These are phyloP conservation scores for Stromatinia cepivora DNA, from an alignment of 2,329 filamentous ascomycete species.

Conservation along the genomic window DNA sequence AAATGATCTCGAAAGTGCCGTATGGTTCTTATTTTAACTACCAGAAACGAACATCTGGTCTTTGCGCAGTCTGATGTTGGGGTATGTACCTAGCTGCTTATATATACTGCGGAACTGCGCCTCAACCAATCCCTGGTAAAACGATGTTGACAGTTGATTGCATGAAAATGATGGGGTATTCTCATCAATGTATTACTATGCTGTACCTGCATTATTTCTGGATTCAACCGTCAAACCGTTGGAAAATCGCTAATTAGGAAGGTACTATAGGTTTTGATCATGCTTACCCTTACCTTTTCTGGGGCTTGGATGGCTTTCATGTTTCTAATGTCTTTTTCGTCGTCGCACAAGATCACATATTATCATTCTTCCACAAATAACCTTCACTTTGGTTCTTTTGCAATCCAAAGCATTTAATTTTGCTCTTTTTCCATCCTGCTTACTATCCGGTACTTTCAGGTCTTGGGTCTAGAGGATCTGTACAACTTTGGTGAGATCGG, in stretches of 20 bases:
- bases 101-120: slow-evolving; percentile 10
- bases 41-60: slow-evolving; percentile 7
- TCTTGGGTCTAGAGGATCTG: neutral
- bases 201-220: neutral
- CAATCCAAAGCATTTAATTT: neutral
- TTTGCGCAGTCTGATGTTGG: slow-evolving; percentile 17
- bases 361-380: neutral
- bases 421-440: too few relatives aligned
- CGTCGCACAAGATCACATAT: neutral
- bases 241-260: neutral
- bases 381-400: too few relatives aligned
- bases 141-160: neutral
- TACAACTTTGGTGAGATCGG: neutral
- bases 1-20: neutral
- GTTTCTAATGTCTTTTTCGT: neutral
- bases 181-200: neutral
- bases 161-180: slow-evolving; percentile 3
- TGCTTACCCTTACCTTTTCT: neutral
- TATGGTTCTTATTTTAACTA: slow-evolving; percentile 15
- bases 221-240: neutral
- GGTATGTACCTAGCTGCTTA: neutral
- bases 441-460: neutral
- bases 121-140: neutral
- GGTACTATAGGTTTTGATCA: neutral
- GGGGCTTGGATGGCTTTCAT: neutral